Evolutionary conservation across 1,284 basidiomycete species (phyloP).

Genomic region (Heterobasidion occidentale): DNA sequence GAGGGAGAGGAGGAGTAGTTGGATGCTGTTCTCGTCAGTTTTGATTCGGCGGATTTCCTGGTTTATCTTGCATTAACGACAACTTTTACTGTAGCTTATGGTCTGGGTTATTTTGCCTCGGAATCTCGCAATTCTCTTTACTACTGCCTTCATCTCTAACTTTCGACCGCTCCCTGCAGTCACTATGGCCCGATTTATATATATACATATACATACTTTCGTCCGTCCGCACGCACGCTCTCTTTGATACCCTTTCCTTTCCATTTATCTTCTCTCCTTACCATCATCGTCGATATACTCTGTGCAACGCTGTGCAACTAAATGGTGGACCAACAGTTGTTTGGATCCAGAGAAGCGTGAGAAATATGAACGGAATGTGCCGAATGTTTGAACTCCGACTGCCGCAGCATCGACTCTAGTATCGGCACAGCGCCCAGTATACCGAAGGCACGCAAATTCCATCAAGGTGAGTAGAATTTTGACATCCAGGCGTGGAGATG

Average conservation of each 20-base stretch:
- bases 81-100: background rate
- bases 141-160: no score
- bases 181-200: no score
- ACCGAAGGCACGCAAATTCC: conserved; percentile 24
- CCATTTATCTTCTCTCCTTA: no score
- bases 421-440: background rate
- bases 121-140: background rate
- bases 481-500: conserved; percentile 10
- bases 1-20: conserved; percentile 2
- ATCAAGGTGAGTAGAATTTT: conserved; percentile 49
- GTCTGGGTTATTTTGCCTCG: background rate
- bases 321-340: no score
- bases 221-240: no score
- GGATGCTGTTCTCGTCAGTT: background rate
- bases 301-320: no score
- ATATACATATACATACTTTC: no score
- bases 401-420: background rate
- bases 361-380: background rate
- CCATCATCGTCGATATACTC: no score
- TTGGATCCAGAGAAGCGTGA: no score
- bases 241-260: no score
- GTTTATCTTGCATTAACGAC: background rate
- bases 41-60: background rate
- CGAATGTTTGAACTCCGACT: background rate
- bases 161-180: no score